Evolutionary conservation across 179 eudicot species (phyloP).

Genomic region (Carnegiea gigantea): DNA sequence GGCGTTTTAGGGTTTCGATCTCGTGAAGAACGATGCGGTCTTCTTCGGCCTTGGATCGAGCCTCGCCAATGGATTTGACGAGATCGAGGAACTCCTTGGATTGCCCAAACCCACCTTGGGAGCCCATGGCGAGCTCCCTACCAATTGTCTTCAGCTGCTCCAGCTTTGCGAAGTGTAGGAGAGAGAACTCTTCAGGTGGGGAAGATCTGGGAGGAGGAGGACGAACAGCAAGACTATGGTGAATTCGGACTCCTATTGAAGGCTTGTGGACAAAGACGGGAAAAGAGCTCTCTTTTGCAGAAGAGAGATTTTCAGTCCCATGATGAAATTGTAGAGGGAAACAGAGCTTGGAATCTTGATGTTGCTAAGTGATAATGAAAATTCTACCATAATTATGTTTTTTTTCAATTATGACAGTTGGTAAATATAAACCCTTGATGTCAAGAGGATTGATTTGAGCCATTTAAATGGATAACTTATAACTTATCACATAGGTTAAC

Average conservation of each 20-base stretch:
- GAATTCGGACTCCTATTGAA: not conserved
- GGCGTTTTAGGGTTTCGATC: constrained; percentile 68
- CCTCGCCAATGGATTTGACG: constrained; percentile 88
- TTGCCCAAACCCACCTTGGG: constrained; percentile 82
- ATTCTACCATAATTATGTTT: too few relatives aligned
- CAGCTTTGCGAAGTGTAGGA: constrained; percentile 34
- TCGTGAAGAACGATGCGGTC: constrained; percentile 79
- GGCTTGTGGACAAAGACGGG: not conserved
- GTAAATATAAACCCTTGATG: too few relatives aligned
- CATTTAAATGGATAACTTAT: too few relatives aligned
- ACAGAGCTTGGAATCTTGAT: not conserved
- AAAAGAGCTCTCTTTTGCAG: not conserved
- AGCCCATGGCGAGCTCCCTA: constrained; percentile 92
- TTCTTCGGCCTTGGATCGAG: constrained; percentile 91
- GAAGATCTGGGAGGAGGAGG: constrained; percentile 7
- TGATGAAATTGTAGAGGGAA: not conserved
- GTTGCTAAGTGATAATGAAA: too few relatives aligned
- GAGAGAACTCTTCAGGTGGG: not conserved
- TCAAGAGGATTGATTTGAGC: too few relatives aligned
- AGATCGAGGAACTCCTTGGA: constrained; percentile 95
- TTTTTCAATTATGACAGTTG: too few relatives aligned
- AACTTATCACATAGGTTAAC: too few relatives aligned
- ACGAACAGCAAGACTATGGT: not conserved
- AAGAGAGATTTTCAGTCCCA: not conserved
- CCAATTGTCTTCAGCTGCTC: constrained; percentile 94